A percentile compares a stretch with the other conserved stretches of the same genome.
Conservation (phyloP, 108 stramenopile species). For the Fragilaria radians region DNA sequence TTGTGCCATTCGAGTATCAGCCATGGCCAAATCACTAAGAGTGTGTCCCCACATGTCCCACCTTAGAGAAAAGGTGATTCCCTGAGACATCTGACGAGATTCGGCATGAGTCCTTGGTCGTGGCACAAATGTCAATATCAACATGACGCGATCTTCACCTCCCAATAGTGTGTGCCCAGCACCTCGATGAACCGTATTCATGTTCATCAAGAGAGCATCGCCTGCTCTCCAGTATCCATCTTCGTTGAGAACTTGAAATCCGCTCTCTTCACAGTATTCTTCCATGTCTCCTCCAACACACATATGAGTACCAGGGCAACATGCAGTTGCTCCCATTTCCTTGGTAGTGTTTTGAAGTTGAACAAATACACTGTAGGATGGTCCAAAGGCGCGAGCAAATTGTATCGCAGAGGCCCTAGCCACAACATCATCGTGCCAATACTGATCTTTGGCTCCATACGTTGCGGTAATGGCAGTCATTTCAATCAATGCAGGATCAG, state of each 20-base stretch:
- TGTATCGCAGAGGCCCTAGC: neutral
- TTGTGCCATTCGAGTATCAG: slow-evolving; percentile 3
- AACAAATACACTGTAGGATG: slow-evolving; percentile 10
- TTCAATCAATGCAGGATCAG: slow-evolving; percentile 18
- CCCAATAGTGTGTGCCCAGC: slow-evolving; percentile 3
- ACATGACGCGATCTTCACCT: slow-evolving; percentile 17
- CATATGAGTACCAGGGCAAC: slow-evolving; percentile 19
- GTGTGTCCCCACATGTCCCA: slow-evolving; percentile 22
- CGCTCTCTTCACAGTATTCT: slow-evolving; percentile 6
- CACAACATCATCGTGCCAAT: slow-evolving; percentile 11
- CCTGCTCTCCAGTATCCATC: slow-evolving; percentile 15
- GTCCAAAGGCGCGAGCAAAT: slow-evolving; percentile 4
- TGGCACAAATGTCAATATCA: slow-evolving; percentile 17
- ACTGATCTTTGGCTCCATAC: slow-evolving; percentile 16
- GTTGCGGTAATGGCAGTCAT: slow-evolving; percentile 19
- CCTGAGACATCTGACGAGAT: slow-evolving; percentile 5
- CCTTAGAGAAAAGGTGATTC: slow-evolving; percentile 4
- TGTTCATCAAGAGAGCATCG: slow-evolving; percentile 15
- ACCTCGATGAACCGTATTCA: slow-evolving; percentile 20
- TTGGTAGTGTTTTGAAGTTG: slow-evolving; percentile 16
- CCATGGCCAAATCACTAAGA: slow-evolving; percentile 12
- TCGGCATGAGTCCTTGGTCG: slow-evolving; percentile 2
- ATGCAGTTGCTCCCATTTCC: slow-evolving; percentile 17
- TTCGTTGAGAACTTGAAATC: slow-evolving; percentile 7
- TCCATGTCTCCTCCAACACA: slow-evolving; percentile 1